Base-by-base conservation (phyloP, 2,329 filamentous ascomycete genomes). In the Colletotrichum trifolii region DNA sequence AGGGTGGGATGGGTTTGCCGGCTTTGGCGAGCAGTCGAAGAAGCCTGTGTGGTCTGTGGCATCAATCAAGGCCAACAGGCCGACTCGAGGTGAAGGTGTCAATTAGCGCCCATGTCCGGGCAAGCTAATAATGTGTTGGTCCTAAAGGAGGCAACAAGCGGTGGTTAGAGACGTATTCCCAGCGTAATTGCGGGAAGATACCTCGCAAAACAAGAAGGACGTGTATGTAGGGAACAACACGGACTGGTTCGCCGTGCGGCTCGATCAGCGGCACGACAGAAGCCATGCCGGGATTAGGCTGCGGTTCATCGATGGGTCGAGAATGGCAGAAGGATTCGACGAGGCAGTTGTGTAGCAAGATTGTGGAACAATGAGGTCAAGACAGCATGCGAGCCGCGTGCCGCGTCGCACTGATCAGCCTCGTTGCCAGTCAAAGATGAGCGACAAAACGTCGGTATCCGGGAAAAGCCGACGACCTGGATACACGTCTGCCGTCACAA, bases 341-440 rank as follows among this genome's bases (percentile, higher is more conserved):
- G 58, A 57, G 46, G 40, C 42, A 65, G 56, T 62, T 64, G 63
- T 38, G 53, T 48, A 43, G 36, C 52, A 46, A 12, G 7, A 36
- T 33, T 59, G 47, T 49, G 55, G 42, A 59, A 53, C 56, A 33
- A 59, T 4, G 46, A 53, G 46, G 38, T 50, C 45, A 49, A 33
- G 47, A 7, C 13, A 17, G 45, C n/a, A 13, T 17, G 49, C 39
- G 45, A 61, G 57, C 42, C 38, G 25, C 35, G 49, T 48, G 46
- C 33, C 46, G 46, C 57, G 25, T 47, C 36, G 50, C 35, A 13
- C 45, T 50, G 46, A 39, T 55, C 39, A 61, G 40, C 40, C 39
- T 12, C 34, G 25, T 33, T 10, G 8, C 43, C 54, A 10, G 46
- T 15, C 17, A 39, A 56, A 12, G 43, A 46, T 17, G 9, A 17